phyloP scores from a whole-genome alignment of 352 stramenopile species.

The Thalassiosira hispida region DNA sequence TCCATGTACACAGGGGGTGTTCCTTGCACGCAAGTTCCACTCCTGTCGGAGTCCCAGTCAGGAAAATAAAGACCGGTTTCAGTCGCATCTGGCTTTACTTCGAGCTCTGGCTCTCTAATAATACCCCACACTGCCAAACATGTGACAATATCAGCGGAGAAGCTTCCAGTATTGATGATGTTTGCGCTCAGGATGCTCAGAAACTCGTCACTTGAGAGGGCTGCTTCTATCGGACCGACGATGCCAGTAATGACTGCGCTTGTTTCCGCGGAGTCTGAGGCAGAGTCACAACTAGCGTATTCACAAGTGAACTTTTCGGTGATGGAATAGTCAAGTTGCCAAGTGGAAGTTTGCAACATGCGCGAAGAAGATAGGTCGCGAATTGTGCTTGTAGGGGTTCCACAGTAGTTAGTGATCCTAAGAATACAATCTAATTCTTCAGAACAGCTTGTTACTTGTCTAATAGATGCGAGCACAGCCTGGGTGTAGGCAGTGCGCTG shows the following conservation, averaged over 20 bases:
- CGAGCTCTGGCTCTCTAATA: no score
- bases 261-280: not conserved
- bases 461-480: not conserved
- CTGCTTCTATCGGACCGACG: not conserved
- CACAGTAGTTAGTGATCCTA: not conserved
- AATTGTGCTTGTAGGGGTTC: not conserved
- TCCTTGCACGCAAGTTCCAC: not conserved
- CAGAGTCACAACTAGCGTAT: not conserved
- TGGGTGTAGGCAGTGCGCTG: not conserved
- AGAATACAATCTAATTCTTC: not conserved
- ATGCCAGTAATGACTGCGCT: not conserved
- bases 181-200: not conserved
- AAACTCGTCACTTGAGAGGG: not conserved
- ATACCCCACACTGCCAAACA: constrained; percentile 21
- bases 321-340: constrained; percentile 19
- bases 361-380: not conserved
- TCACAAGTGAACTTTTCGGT: constrained; percentile 18
- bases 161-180: not conserved
- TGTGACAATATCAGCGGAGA: not conserved
- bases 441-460: not conserved
- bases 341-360: not conserved
- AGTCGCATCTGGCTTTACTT: no score
- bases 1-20: constrained; percentile 2
- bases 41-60: not conserved
- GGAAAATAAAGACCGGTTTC: no score